These are phyloP conservation scores for Aspergillus floridensis DNA, from an alignment of 2,329 filamentous ascomycete species.

Conservation along the genomic window DNA sequence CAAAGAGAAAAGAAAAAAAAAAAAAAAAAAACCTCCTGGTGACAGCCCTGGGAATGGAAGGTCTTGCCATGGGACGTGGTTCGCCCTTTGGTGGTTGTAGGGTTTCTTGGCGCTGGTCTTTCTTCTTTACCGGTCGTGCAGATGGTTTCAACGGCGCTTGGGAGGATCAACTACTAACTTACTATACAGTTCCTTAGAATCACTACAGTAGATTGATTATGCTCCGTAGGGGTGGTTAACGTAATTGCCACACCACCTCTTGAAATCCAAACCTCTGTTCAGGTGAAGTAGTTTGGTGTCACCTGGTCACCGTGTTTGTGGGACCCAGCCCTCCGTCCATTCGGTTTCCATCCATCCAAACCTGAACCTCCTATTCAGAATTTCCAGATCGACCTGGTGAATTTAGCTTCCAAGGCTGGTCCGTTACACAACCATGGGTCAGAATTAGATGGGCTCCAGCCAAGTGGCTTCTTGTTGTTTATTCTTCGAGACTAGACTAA, in stretches of 20 bases:
- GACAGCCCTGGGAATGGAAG: neutral
- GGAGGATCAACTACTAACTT: no score
- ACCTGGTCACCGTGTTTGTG: slow-evolving; percentile 15
- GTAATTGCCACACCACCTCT: neutral
- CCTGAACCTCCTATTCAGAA: neutral
- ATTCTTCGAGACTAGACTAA: neutral
- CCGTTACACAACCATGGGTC: slow-evolving; percentile 7
- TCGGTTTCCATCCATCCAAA: slow-evolving; percentile 9
- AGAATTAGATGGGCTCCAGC: neutral
- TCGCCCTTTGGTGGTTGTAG: neutral
- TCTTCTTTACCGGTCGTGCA: neutral
- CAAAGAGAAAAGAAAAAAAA: neutral
- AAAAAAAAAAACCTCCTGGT: neutral
- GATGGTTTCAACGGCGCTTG: no score
- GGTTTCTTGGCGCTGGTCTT: neutral
- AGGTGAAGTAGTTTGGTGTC: slow-evolving; percentile 1
- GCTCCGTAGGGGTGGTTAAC: neutral
- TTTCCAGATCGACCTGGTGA: slow-evolving; percentile 5
- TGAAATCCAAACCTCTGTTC: neutral
- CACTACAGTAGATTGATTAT: no score
- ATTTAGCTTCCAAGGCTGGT: slow-evolving; percentile 3
- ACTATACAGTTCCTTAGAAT: no score
- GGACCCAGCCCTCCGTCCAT: slow-evolving; percentile 13
- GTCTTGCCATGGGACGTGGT: neutral
- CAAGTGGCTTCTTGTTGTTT: slow-evolving; percentile 1